Base-by-base conservation (phyloP, 768 basidiomycete species). In the Boletus pseudo-olivaceus region DNA sequence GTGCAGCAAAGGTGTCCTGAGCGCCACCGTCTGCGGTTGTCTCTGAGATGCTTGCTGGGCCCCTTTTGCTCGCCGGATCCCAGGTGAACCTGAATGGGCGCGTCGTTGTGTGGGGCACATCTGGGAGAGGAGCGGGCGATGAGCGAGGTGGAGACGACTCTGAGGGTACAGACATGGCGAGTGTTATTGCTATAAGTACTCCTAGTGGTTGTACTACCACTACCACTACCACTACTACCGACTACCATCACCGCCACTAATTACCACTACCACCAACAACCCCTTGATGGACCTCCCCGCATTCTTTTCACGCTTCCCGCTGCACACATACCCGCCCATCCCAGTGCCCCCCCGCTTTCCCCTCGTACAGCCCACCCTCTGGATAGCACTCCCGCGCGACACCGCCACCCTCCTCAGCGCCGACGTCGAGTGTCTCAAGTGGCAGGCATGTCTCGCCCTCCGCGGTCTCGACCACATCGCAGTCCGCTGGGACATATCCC, bases 341-440 rank as follows among this genome's bases (percentile, higher is more conserved):
- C 50, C 57, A 11, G 66, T 67, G 6, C 67, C 60, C 27, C 44
- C 70, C 44, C 70, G 48, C 45, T 45, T 48, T 29, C 60, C 64
- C 17, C 52, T 69, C 17, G 55, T 55, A 2, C 58, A 74, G 70
- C 62, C 87, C 23, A 73, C 84, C 0, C 78, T 93, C 42, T 90
- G 88, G 86, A 81, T 91, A 23, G 75, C 75, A 15, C 79, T 82
- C 20, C 85, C 83, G 2, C 60, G 66, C 49, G 56, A 47, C 45
- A 15, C 55, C 57, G 30, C 62, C 30, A 59, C 62, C 47, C 61
- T 73, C 3, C 79, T 93, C 56, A 90, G 88, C 70, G 68, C 77
- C 49, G 90, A 93, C 71, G 84, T 92, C 61, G 89, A 92, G 61
- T 93, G 90, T 67, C 80, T 93, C 65, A 92, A 90, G 72, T 93